Conservation (phyloP, 306 rosid genomes). For the Crataegus laevigata region DNA sequence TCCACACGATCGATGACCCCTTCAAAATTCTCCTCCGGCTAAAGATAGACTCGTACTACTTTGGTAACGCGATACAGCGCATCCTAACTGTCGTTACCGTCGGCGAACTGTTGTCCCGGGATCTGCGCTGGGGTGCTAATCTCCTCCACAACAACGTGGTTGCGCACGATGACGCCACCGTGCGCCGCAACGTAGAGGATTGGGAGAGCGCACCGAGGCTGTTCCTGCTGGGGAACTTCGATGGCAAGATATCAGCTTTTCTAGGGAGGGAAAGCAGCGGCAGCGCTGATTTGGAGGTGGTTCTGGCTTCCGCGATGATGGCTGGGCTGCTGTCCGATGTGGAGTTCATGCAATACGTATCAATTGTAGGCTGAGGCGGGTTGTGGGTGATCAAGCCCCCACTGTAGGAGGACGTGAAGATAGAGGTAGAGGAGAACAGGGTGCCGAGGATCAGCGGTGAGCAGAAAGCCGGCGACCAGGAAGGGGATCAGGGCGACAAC, state of each 20-base stretch:
- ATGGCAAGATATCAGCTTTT: conserved; percentile 90
- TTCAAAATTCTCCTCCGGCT: too few relatives aligned
- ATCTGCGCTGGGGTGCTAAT: conserved; percentile 48
- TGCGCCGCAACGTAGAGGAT: conserved; percentile 52
- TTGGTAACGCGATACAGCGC: conserved; percentile 91
- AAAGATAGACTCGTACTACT: conserved; percentile 55
- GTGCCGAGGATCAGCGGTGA: too few relatives aligned
- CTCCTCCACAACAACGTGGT: conserved; percentile 64
- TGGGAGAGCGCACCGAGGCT: conserved; percentile 73
- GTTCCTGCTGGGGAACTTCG: conserved; percentile 74
- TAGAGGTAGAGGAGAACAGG: too few relatives aligned
- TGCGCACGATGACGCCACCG: conserved; percentile 48
- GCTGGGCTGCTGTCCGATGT: conserved; percentile 46
- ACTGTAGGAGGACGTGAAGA: neutral
- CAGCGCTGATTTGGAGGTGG: conserved; percentile 78
- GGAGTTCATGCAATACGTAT: conserved; percentile 78
- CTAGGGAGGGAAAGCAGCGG: conserved; percentile 64
- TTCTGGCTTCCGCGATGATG: conserved; percentile 72
- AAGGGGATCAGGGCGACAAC: too few relatives aligned
- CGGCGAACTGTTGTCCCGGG: conserved; percentile 41
- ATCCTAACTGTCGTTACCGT: conserved; percentile 58
- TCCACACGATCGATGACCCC: too few relatives aligned
- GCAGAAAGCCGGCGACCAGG: too few relatives aligned
- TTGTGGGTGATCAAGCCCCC: neutral
- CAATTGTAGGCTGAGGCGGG: conserved; percentile 7